A percentile compares a stretch with the other conserved stretches of the same genome.
phyloP scores from a whole-genome alignment of 1,139 yeast species.

The Kodamaea sp. region DNA sequence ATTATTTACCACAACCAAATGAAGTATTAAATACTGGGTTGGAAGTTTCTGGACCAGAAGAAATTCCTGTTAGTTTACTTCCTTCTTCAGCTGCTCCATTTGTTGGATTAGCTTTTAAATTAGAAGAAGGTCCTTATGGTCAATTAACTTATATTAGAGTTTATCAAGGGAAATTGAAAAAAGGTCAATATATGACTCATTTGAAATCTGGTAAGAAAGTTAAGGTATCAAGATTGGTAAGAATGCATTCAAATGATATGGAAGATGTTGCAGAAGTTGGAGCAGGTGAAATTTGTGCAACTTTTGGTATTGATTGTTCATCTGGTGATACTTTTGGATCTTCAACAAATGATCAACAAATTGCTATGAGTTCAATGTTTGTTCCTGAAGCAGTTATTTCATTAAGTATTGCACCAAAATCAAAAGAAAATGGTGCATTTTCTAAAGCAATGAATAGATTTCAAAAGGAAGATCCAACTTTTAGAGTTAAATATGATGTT shows the following conservation, averaged over 20 bases:
- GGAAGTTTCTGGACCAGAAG: conserved; percentile 62
- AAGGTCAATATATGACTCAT: conserved; percentile 86
- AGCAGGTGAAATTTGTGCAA: conserved; percentile 98
- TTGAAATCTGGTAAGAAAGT: conserved; percentile 91
- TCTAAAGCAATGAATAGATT: conserved; percentile 96
- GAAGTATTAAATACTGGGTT: conserved; percentile 88
- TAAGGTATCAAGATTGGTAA: conserved; percentile 90
- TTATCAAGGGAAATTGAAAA: conserved; percentile 90
- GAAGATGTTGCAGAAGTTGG: conserved; percentile 95
- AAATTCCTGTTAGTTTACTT: conserved; percentile 66
- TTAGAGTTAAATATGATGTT: conserved; percentile 83
- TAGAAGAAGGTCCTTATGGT: conserved; percentile 97
- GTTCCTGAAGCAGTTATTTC: conserved; percentile 99
- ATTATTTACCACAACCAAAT: conserved; percentile 91
- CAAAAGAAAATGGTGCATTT: conserved; percentile 79
- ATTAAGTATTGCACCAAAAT: conserved; percentile 80
- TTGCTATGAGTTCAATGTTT: conserved; percentile 95
- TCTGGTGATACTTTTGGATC: conserved; percentile 93
- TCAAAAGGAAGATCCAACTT: conserved; percentile 98
- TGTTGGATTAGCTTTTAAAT: conserved; percentile 94
- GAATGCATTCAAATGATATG: conserved; percentile 99
- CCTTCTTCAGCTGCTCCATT: conserved; percentile 79
- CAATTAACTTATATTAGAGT: conserved; percentile 95
- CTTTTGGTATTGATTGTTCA: conserved; percentile 98
- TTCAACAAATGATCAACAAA: conserved; percentile 64